phyloP scores from a whole-genome alignment of 495 filamentous ascomycete species.

The Aspergillus heteromorphus region DNA sequence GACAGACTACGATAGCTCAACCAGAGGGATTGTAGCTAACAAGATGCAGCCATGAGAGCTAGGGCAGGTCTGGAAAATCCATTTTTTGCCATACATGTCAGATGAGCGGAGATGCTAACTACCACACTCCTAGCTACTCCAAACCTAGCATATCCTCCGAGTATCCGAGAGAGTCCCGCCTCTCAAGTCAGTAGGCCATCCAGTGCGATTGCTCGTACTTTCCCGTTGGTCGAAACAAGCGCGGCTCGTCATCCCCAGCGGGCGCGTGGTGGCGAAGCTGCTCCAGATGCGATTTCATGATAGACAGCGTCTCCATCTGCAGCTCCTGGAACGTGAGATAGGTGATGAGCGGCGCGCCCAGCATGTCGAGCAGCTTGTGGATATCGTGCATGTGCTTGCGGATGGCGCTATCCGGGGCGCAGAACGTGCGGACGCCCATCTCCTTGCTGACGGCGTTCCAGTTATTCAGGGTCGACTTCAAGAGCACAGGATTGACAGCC shows the following conservation, averaged over 20 bases:
- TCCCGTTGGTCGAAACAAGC: not conserved
- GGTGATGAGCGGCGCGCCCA: constrained; percentile 38
- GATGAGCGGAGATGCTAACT: not conserved
- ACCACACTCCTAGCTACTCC: not conserved
- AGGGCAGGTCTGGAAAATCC: not conserved
- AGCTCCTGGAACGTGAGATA: constrained; percentile 38
- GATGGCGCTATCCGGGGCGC: constrained; percentile 48
- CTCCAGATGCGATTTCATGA: constrained; percentile 26
- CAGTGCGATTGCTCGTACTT: not conserved
- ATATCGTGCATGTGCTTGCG: constrained; percentile 51
- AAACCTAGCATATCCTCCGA: not conserved
- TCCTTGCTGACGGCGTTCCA: constrained; percentile 48
- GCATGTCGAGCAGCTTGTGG: constrained; percentile 48
- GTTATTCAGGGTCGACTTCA: constrained; percentile 44
- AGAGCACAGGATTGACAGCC: constrained; percentile 32
- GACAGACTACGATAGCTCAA: too few species aligned
- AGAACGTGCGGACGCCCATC: constrained; percentile 53
- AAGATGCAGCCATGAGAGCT: too few species aligned
- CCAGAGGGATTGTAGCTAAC: too few species aligned
- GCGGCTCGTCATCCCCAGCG: not conserved
- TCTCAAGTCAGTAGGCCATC: not conserved
- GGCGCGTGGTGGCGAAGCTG: constrained; percentile 12
- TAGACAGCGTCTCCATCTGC: constrained; percentile 21
- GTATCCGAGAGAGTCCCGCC: too few species aligned
- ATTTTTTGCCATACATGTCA: not conserved